Percentiles rank a stretch among this genome's conserved stretches.
phyloP scores from a whole-genome alignment of 1,284 basidiomycete genomes.

The Cryptococcus sp. region DNA sequence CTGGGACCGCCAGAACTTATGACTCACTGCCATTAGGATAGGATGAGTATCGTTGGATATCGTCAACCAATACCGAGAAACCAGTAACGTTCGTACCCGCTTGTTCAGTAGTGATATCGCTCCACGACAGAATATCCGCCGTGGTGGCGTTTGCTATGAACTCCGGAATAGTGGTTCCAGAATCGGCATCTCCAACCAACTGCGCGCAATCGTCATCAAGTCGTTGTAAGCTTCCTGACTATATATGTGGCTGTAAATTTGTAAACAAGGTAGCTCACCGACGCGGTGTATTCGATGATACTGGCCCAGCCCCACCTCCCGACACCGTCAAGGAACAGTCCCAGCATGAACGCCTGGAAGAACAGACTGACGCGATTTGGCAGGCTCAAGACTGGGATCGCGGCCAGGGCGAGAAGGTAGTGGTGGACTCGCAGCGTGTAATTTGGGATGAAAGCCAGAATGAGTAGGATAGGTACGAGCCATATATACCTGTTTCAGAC shows the following conservation, averaged over 20 bases:
- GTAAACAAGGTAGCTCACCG: slow-evolving; percentile 18
- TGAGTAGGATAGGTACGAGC: slow-evolving; percentile 39
- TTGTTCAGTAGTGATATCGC: slow-evolving; percentile 17
- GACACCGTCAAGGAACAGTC: slow-evolving; percentile 47
- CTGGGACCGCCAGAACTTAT: neutral
- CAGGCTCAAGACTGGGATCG: slow-evolving; percentile 41
- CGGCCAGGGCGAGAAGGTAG: slow-evolving; percentile 40
- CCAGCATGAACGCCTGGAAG: slow-evolving; percentile 43
- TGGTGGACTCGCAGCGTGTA: slow-evolving; percentile 46
- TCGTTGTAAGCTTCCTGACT: neutral
- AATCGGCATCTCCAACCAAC: slow-evolving; percentile 32
- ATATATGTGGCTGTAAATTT: neutral
- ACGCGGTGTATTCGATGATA: slow-evolving; percentile 38
- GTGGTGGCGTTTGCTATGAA: slow-evolving; percentile 15
- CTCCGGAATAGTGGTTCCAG: slow-evolving; percentile 19
- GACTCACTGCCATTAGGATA: slow-evolving; percentile 22
- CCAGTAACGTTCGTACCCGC: slow-evolving; percentile 19
- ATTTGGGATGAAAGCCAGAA: slow-evolving; percentile 35
- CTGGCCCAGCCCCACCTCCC: slow-evolving; percentile 49
- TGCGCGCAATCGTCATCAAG: slow-evolving; percentile 2
- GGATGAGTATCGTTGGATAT: slow-evolving; percentile 24
- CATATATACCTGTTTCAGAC: slow-evolving; percentile 36
- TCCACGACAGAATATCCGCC: slow-evolving; percentile 16
- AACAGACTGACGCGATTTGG: slow-evolving; percentile 44
- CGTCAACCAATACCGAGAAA: slow-evolving; percentile 33